A percentile compares a stretch with the other conserved stretches of the same genome.
Evolutionary conservation across 306 rosid genomes (phyloP).

Genomic region (Citrullus mucosospermus): DNA sequence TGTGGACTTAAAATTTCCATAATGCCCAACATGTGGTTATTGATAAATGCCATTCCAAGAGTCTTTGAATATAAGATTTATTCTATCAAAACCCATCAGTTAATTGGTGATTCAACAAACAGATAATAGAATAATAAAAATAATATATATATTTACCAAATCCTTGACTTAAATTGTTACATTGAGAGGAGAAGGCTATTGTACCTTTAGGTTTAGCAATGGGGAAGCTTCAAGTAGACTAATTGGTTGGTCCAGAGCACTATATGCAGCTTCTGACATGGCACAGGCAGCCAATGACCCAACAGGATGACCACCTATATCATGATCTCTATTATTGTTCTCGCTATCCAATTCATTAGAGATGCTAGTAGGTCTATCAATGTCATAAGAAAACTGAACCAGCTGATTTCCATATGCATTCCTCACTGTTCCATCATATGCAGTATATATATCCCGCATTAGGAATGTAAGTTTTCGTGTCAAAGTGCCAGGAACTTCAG

Average conservation of each 20-base stretch:
- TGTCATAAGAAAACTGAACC: slow-evolving; percentile 53
- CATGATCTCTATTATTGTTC: slow-evolving; percentile 11
- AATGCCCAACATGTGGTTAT: background rate
- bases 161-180: background rate
- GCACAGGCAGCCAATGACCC: slow-evolving; percentile 94
- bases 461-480: slow-evolving; percentile 71
- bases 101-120: background rate
- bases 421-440: slow-evolving; percentile 92
- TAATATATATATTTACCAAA: background rate
- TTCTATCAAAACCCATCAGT: background rate
- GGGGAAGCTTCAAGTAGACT: slow-evolving; percentile 93
- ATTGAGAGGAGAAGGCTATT: background rate
- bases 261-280: slow-evolving; percentile 90
- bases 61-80: background rate
- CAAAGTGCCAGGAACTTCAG: slow-evolving; percentile 91
- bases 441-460: slow-evolving; percentile 68
- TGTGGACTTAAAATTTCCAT: background rate
- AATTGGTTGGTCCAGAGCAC: slow-evolving; percentile 92
- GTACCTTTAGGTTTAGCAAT: slow-evolving; percentile 65
- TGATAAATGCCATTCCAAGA: background rate
- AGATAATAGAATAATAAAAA: background rate
- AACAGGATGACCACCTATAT: slow-evolving; percentile 58
- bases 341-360: background rate
- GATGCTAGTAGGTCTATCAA: slow-evolving; percentile 11
- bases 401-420: slow-evolving; percentile 72